Evolutionary conservation across 2,329 filamentous ascomycete genomes (phyloP).

Genomic region (Fusarium devonianum): DNA sequence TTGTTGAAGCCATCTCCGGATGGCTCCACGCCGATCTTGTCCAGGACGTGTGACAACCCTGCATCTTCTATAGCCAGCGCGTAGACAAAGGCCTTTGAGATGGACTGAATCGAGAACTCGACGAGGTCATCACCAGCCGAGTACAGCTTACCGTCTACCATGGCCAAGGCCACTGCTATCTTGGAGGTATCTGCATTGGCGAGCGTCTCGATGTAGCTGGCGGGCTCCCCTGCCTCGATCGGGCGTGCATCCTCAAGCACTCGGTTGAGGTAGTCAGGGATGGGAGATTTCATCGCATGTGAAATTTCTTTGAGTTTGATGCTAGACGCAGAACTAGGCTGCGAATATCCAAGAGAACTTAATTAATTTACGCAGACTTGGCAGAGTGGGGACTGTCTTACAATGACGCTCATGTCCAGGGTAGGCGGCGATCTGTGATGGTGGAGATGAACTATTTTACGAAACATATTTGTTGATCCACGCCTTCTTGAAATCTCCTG

Average conservation of each 20-base stretch:
- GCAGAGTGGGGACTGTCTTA: no score
- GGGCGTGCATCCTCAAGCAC: slow-evolving; percentile 45
- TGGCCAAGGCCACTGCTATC: slow-evolving; percentile 49
- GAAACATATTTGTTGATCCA: no score
- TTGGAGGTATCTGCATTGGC: slow-evolving; percentile 50
- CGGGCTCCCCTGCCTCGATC: slow-evolving; percentile 43
- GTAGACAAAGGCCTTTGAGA: slow-evolving; percentile 52
- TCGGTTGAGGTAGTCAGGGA: slow-evolving; percentile 45
- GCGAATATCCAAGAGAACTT: no score
- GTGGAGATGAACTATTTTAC: no score
- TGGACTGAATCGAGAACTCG: slow-evolving; percentile 53
- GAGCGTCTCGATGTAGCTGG: slow-evolving; percentile 49
- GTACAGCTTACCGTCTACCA: slow-evolving; percentile 51
- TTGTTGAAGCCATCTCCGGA: slow-evolving; percentile 50
- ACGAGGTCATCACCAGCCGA: slow-evolving; percentile 49
- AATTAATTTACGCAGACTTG: no score
- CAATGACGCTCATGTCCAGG: no score
- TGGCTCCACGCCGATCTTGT: slow-evolving; percentile 51
- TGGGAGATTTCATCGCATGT: slow-evolving; percentile 47
- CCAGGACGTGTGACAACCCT: slow-evolving; percentile 45
- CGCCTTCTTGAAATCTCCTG: no score
- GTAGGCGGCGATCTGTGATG: no score
- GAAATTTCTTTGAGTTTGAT: no score
- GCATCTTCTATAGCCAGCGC: slow-evolving; percentile 50
- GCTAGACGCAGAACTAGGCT: no score